A percentile compares a stretch with the other conserved stretches of the same genome.
These are phyloP conservation scores for Ambispora gerdemannii DNA, from an alignment of 192 early-diverging fungal species.

Conservation along the genomic window DNA sequence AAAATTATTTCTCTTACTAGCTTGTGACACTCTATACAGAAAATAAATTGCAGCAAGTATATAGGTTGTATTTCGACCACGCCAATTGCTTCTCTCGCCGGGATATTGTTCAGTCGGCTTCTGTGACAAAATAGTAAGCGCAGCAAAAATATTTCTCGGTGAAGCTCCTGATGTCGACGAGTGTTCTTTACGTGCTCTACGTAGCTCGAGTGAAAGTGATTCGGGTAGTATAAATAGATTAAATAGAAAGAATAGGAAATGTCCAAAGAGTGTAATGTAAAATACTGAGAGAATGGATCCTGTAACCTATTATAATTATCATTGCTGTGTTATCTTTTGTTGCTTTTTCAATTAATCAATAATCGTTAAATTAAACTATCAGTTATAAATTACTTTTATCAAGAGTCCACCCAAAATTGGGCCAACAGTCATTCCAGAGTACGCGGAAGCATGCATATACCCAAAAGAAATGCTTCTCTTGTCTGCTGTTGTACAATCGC, in stretches of 20 bases:
- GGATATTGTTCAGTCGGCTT: not conserved
- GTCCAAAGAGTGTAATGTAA: constrained; percentile 7
- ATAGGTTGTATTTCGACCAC: constrained; percentile 9
- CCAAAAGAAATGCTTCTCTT: constrained; percentile 25
- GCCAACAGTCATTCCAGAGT: constrained; percentile 18
- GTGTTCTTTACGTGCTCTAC: not conserved
- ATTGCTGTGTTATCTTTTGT: no score
- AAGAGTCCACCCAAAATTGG: constrained; percentile 12
- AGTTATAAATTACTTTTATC: constrained; percentile 10
- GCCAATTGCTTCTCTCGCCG: not conserved
- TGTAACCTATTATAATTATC: constrained; percentile 2
- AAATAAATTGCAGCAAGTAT: constrained; percentile 25
- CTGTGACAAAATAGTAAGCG: constrained; percentile 3
- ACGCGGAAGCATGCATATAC: constrained; percentile 14
- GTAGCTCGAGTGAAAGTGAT: constrained; percentile 3
- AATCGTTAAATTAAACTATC: not conserved
- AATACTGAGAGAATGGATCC: constrained; percentile 15
- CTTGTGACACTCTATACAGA: constrained; percentile 24
- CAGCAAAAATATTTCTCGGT: not conserved
- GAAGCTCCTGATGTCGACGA: not conserved
- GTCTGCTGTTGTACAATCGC: constrained; percentile 14
- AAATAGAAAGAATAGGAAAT: constrained; percentile 13
- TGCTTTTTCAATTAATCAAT: no score
- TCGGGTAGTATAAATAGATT: constrained; percentile 22
- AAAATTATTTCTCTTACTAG: constrained; percentile 2